Evolutionary conservation across 345 rosid genomes (phyloP), one percentile per base, ranked within the genome.

Genomic region (Nasturtium officinale): DNA sequence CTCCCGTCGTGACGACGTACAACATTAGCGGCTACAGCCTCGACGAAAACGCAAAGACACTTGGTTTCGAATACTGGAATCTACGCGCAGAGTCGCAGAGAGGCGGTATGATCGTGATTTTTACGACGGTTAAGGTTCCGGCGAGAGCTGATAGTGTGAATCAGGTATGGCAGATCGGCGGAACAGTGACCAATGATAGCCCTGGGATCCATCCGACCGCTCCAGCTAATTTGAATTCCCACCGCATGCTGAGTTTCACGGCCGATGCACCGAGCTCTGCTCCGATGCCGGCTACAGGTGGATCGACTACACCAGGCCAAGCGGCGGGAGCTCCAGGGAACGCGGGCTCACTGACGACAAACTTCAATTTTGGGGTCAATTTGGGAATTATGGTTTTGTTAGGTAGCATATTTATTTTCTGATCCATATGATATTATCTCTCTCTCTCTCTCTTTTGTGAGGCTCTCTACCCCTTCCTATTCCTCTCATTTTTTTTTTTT

Each of bases 161-260:
- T 71, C 96, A 89, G 63, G 91, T 91, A 13, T 94, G 98, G 98
- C 97, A 94, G 73, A 86, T 88, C 23, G 95, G 97, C 6, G 74
- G 84, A 12, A 53, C 69, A 11, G 87, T 86, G 12, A 62, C 73
- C 6, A 57, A 37, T 28, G 88, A 84, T 17, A 28, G 0, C 20
- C 85, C 83, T 7, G 33, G 13, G 9, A 42, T 46, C 33, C 96
- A 93, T 66, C 79, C 59, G 0, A 20, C 69, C 9, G 1, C 0
- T 28, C 25, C 32, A 2, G 63, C 7, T 0, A 90, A 90, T 67
- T 6, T 82, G 68, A 40, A 29, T 0, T 6, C 93, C 1, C 72
- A 1, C 16, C 73, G 62, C 0, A 65, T 62, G 7, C 58, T 93
- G 66, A 55, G 45, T 0, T 47, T 76, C 0, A 45, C 35, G 45